A percentile compares a stretch with the other conserved stretches of the same genome.
phyloP scores from a whole-genome alignment of 2,329 filamentous ascomycete species.

The Eurotiales sp. region DNA sequence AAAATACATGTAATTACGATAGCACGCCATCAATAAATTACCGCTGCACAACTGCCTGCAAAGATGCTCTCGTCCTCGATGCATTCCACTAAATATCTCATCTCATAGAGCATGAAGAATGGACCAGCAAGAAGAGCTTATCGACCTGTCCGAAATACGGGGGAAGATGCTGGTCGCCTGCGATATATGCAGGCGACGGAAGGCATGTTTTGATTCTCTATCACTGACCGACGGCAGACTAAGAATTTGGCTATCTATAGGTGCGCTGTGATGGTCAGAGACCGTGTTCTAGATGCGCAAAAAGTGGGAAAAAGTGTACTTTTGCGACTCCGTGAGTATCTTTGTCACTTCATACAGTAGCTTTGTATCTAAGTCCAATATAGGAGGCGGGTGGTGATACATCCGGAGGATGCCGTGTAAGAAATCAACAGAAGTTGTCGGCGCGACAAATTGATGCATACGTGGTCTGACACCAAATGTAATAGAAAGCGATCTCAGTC shows the following conservation, averaged over 20 bases:
- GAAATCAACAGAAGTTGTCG: background rate
- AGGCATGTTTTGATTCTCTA: background rate
- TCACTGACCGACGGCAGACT: background rate
- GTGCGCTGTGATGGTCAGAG: conserved; percentile 3
- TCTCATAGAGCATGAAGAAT: background rate
- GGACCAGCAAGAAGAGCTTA: background rate
- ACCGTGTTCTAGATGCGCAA: conserved; percentile 2
- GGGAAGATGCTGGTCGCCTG: conserved; percentile 1
- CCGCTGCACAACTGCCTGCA: too few relatives aligned
- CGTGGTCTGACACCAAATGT: background rate
- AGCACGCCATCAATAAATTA: too few relatives aligned
- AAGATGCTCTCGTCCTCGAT: too few relatives aligned
- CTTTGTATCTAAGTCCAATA: background rate
- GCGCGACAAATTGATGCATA: background rate
- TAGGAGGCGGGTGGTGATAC: background rate
- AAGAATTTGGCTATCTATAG: background rate
- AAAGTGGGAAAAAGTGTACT: background rate
- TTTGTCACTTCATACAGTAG: background rate
- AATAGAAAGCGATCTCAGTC: background rate
- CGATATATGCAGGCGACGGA: conserved; percentile 3
- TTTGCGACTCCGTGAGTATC: conserved; percentile 4
- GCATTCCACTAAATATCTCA: too few relatives aligned
- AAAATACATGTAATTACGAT: too few relatives aligned
- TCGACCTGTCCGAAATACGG: conserved; percentile 1
- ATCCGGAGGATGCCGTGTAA: background rate